Base-by-base conservation (phyloP, 2,329 filamentous ascomycete genomes). In the Pseudogymnoascus sp. region DNA sequence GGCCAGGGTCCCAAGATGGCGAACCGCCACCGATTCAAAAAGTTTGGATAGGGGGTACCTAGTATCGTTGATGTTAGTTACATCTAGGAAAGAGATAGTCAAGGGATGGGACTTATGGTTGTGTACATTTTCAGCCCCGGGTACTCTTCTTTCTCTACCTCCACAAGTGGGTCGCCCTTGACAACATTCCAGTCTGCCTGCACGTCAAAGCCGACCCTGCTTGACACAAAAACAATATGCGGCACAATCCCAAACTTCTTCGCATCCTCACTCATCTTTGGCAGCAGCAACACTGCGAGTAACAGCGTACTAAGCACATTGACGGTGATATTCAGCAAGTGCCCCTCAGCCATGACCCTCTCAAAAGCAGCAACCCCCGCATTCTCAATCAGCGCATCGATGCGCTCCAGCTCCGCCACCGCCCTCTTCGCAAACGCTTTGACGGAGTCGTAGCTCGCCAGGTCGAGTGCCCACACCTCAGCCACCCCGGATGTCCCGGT, bases 291-390 rank as follows among this genome's bases (percentile, higher is more conserved):
- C 10, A 81, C 43, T 0, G 75, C 74, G 61, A 82, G 71, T 29
- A 82, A 69, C 37, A 78, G 76, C 0, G 77, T 81, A 2, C 74
- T 74, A 37, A 82, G 70, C 16, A 81, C 76, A 66, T 82, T 82
- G 52, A 81, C 74, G 3, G 76, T 77, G 59, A 81, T 68, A 29
- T 71, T 76, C 12, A 67, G 67, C 68, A 81, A 79, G 61, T 75
- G 72, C 2, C 76, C 78, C 62, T 67, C 66, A 23, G 33, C 45
- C 38, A 45, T 63, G 4, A 33, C 7, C 59, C 65, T 66, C 1
- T 59, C 49, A 29, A 37, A 62, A 11, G 26, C 37, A n/a, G n/a
- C 61, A 7, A 67, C 61, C 1, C 63, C 65, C 11, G 66, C 66
- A 65, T 68, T 68, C 21, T 52, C 58, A 19, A 67, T 45, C 41